Conservation (phyloP, 345 rosid species). For the Cardiospermum halicacabum region DNA sequence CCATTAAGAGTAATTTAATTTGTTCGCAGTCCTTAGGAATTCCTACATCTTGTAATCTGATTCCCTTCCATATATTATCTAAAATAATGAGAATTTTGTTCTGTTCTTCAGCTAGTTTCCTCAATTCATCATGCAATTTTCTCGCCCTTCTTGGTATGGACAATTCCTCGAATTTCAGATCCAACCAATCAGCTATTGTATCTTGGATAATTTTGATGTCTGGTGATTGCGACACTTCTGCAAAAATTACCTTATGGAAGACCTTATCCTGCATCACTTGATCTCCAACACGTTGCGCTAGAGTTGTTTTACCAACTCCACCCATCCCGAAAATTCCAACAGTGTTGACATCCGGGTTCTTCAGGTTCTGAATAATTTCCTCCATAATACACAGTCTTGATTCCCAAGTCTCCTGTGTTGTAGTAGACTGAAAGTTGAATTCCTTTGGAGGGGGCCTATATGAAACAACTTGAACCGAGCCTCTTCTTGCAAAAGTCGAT, state of each 20-base stretch:
- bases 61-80: constrained; percentile 24
- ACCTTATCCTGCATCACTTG: background rate
- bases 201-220: constrained; percentile 16
- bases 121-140: constrained; percentile 3
- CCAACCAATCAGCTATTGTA: constrained; percentile 11
- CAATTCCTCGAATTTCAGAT: background rate
- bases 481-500: background rate
- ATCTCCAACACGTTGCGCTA: constrained; percentile 4
- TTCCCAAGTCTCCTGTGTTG: background rate
- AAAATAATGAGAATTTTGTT: constrained; percentile 22
- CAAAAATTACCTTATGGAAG: constrained; percentile 15
- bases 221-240: constrained; percentile 3
- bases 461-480: background rate
- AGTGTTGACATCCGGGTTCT: background rate
- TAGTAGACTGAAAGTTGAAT: background rate
- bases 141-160: background rate
- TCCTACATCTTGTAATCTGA: constrained; percentile 24
- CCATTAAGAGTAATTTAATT: constrained; percentile 25
- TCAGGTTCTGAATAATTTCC: background rate
- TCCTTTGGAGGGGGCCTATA: background rate
- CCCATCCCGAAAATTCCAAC: background rate
- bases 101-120: no score
- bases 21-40: constrained; percentile 18
- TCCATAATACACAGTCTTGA: background rate
- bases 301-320: constrained; percentile 7